A percentile compares a stretch with the other conserved stretches of the same genome.
These are phyloP conservation scores for Lactuca sativa DNA, from an alignment of 129 eudicot genomes.

Conservation along the genomic window DNA sequence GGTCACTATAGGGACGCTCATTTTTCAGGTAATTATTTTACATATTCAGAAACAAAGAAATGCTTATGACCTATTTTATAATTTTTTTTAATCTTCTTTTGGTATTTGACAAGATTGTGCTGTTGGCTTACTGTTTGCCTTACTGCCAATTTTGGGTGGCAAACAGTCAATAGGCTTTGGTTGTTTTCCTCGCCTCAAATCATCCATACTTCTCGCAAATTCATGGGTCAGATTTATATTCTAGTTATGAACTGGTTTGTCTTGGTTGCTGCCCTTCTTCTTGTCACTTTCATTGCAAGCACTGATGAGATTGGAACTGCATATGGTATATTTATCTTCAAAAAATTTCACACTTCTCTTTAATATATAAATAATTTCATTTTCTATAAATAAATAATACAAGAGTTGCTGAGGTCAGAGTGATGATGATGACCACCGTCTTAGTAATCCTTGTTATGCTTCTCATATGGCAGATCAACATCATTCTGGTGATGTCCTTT, in stretches of 20 bases:
- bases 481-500: slow-evolving; percentile 64
- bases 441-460: slow-evolving; percentile 94
- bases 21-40: slow-evolving; percentile 66
- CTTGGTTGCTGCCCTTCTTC: slow-evolving; percentile 63
- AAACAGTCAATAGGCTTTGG: too few species aligned
- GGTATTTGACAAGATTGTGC: slow-evolving; percentile 83
- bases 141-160: too few species aligned
- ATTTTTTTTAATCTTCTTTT: slow-evolving; percentile 24
- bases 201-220: slow-evolving; percentile 85
- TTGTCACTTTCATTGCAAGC: slow-evolving; percentile 72
- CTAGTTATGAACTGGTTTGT: slow-evolving; percentile 95
- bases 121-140: too few species aligned
- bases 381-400: slow-evolving; percentile 23
- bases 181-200: too few species aligned
- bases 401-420: slow-evolving; percentile 89
- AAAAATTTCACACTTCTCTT: background rate
- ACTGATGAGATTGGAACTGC: slow-evolving; percentile 92
- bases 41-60: background rate
- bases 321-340: slow-evolving; percentile 54
- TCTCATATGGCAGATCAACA: slow-evolving; percentile 94
- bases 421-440: slow-evolving; percentile 89
- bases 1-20: slow-evolving; percentile 93
- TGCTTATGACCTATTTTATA: background rate
- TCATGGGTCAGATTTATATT: slow-evolving; percentile 96
- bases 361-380: too few species aligned